Base-by-base conservation (phyloP, 768 basidiomycete species). In the Termitomyces sp. region DNA sequence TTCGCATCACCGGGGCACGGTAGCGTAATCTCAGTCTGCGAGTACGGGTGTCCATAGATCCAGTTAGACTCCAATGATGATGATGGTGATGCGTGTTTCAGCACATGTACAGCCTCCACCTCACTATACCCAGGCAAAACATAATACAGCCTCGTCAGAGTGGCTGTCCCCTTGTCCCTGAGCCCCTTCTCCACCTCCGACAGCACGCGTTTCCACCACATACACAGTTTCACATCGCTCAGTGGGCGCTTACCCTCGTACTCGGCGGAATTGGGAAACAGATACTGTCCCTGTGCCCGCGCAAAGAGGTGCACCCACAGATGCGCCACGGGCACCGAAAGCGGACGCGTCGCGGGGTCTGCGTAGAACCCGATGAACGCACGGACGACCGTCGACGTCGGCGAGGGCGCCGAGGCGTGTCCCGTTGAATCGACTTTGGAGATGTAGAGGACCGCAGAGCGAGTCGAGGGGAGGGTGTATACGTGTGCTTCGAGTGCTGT, bases 351-450 rank as follows among this genome's bases (percentile, higher is more conserved):
- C n/a, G 65, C 60, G 0, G 86, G 86, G 59, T 87, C 80, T 38
- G 82, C 79, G 68, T 90, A 91, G 74, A 75, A 92, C 20, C 65
- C 59, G 15, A 98, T 65, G 59, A 97, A 80, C 0, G 88, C 77
- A 20, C 80, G 78, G 48, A 93, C 85, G 57, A 98, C 84, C 13
- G 81, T 70, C 4, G 83, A 75, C 2, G 94, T 94, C 3, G 91
- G 91, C 44, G 88, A 84, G 0, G 88, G 90, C 4, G 73, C 63
- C 32, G 68, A 71, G 9, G 79, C 82, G 71, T 95, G 88, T 0
- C 96, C 96, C 0, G 96, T 93, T 12, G 94, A 87, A 72, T 99
- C 97, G 57, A 97, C 88, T 76, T 99, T 99, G 53, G 92, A 92
- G 55, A 99, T 80, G 73, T 98, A 97, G 36, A 98, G 73, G 38